phyloP scores from a whole-genome alignment of 2,329 filamentous ascomycete species.

The Cryphonectria parasitica region DNA sequence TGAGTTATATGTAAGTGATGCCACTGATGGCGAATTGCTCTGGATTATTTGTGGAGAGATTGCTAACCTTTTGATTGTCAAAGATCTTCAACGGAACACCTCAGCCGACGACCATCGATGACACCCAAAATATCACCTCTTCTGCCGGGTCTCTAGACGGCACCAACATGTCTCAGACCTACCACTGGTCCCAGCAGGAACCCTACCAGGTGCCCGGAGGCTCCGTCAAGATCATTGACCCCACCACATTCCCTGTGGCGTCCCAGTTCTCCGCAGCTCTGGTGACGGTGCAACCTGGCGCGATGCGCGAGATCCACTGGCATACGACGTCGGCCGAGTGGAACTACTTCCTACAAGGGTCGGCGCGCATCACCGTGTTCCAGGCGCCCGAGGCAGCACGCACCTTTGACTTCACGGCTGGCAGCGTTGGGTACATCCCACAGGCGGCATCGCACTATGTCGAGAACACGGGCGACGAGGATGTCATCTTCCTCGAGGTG shows the following conservation, averaged over 20 bases:
- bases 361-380: conserved; percentile 60
- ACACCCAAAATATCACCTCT: conserved; percentile 50
- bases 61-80: too few relatives aligned
- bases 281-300: conserved; percentile 63
- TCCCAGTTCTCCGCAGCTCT: conserved; percentile 58
- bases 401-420: conserved; percentile 63
- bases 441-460: conserved; percentile 60
- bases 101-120: conserved; percentile 48
- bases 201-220: conserved; percentile 58
- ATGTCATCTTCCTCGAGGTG: conserved; percentile 63
- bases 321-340: conserved; percentile 64
- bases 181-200: conserved; percentile 55
- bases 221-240: conserved; percentile 63
- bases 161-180: conserved; percentile 46
- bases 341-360: conserved; percentile 62
- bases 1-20: conserved; percentile 47
- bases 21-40: too few relatives aligned
- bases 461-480: conserved; percentile 62
- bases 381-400: conserved; percentile 51
- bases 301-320: conserved; percentile 69
- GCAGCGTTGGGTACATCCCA: conserved; percentile 64
- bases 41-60: too few relatives aligned
- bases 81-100: conserved; percentile 57
- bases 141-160: conserved; percentile 47
- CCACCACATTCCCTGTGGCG: conserved; percentile 60